Conservation (phyloP, 768 basidiomycete genomes). For the Leccinum subtestaceum region DNA sequence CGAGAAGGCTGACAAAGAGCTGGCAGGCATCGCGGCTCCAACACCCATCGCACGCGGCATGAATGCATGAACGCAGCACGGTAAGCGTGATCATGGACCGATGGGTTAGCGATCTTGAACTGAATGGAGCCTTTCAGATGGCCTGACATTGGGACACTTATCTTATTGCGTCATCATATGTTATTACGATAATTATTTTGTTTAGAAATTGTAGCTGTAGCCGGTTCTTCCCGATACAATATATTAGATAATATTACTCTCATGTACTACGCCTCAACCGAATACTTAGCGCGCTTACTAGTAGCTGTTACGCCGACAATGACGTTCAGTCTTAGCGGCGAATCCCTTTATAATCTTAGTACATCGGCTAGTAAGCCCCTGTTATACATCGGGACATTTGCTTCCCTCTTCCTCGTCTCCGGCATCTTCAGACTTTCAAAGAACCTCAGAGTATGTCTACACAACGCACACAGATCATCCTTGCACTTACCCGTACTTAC, state of each 20-base stretch:
- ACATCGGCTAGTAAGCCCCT: neutral
- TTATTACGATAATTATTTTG: neutral
- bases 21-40: neutral
- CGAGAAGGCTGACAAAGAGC: conserved; percentile 1
- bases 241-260: neutral
- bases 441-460: conserved; percentile 16
- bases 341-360: neutral
- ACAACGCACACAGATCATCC: neutral
- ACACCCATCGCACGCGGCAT: neutral
- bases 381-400: neutral
- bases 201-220: neutral
- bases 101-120: neutral
- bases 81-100: neutral
- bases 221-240: neutral
- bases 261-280: neutral
- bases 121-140: neutral
- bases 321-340: neutral
- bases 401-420: conserved; percentile 8
- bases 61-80: neutral
- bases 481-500: neutral
- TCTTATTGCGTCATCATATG: neutral
- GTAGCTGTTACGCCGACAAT: no score
- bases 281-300: no score
- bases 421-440: conserved; percentile 12
- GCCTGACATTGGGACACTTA: neutral